Base-by-base conservation (phyloP, 164 flowering plant genomes). In the Pachysandra terminalis region DNA sequence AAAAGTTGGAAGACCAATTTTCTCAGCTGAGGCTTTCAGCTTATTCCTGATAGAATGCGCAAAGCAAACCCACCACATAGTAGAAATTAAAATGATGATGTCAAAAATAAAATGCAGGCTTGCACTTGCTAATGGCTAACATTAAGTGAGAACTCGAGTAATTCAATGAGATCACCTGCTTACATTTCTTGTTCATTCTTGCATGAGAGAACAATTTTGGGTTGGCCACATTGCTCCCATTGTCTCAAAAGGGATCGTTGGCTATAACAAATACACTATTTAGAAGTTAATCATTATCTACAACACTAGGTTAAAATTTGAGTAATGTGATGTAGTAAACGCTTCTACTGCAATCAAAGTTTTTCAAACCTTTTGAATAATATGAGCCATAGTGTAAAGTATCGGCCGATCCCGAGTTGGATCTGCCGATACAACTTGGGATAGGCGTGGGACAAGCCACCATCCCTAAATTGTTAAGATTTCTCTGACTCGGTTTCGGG, bases 161-260 rank as follows among this genome's bases (percentile, higher is more conserved):
- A n/a, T n/a, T n/a, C n/a, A n/a, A n/a, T 52, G 19, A 63, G 45
- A 60, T 77, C 77, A 75, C 77, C 80, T 74, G 71, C 92, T 87
- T 81, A 93, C 98, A 94, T 91, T 85, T 90, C 97, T 70, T 85
- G 90, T 75, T 84, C 95, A 77, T 90, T 94, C 82, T 90, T 94
- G 91, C 97, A 94, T 19, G 93, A 80, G 40, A 87, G 84, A 70
- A 91, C 98, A 68, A 91, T 89, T 80, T 94, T 94, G 17, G 98
- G 83, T 68, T 94, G 96, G 68, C 97, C 97, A 78, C 84, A 85
- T 58, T 73, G 86, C 74, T 91, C 97, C 98, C 98, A 94, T 59
- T 82, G 86, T 74, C 89, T 84, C 83, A 91, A 72, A 75, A 94
- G 86, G 35, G 75, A 76, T 19, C 88, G 78, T 57, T 87, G 83